phyloP scores from a whole-genome alignment of 345 rosid species.

The Viola odorata region DNA sequence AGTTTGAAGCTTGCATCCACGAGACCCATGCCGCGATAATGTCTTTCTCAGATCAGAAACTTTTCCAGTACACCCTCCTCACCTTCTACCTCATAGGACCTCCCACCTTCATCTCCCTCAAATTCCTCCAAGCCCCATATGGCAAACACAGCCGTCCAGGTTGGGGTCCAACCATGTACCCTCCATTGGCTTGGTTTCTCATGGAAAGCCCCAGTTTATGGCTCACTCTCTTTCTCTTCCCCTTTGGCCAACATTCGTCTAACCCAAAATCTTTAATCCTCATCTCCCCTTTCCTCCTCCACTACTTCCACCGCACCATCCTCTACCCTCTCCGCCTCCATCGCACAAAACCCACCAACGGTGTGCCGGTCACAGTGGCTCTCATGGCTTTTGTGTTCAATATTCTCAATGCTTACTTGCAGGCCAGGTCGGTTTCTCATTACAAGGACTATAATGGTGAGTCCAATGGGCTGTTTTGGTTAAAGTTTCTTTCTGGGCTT shows the following conservation, averaged over 20 bases:
- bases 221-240: constrained; percentile 63
- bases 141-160: constrained; percentile 90
- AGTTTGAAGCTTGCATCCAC: too few species aligned
- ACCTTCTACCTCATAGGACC: constrained; percentile 52
- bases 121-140: constrained; percentile 79
- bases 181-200: constrained; percentile 82
- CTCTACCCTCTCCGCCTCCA: constrained; percentile 71
- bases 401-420: constrained; percentile 63
- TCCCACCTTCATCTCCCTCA: constrained; percentile 58
- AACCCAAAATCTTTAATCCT: constrained; percentile 55
- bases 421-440: constrained; percentile 79
- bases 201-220: constrained; percentile 89
- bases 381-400: constrained; percentile 60
- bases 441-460: constrained; percentile 44
- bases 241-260: constrained; percentile 50
- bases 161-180: constrained; percentile 78
- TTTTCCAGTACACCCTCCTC: constrained; percentile 49
- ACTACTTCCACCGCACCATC: constrained; percentile 76
- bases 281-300: constrained; percentile 62
- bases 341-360: constrained; percentile 6
- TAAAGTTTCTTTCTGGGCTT: constrained; percentile 42
- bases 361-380: constrained; percentile 56
- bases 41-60: constrained; percentile 35
- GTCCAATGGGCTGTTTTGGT: constrained; percentile 39
- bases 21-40: neutral